Base-by-base conservation (phyloP, 2,329 filamentous ascomycete species). In the Laburnicola sp. region DNA sequence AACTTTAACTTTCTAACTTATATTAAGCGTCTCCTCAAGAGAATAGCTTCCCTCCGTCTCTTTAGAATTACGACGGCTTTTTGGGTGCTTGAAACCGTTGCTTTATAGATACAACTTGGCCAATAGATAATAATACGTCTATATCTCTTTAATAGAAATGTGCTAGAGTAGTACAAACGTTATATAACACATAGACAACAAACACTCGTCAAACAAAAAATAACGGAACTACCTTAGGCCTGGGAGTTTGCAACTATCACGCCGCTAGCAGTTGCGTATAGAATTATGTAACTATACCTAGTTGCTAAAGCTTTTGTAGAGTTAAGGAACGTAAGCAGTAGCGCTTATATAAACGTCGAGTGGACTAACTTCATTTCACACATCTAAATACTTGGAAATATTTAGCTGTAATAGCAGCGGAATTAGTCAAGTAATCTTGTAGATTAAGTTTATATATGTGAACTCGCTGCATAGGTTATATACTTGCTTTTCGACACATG, bases 311-410 rank as follows among this genome's bases (percentile, higher is more conserved):
- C 57, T 3, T 59, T 63, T 42, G 53, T 55, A 2, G 60, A 60
- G 39, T 31, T 63, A 45, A 56, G 58, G 25, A 49, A 57, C 23
- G 36, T 51, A 6, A 54, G 40, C 22, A 53, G 45, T 2, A 54
- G 46, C 28, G 62, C 59, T 1, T 64, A 58, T 41, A 38, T 58
- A 1, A 62, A 59, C 36, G 57, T 63, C 22, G 58, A 62, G 34
- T 62, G 58, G 58, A 59, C 57, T 0, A 25, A 60, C 3, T 63
- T 63, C 23, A 47, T 64, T 38, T 60, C 57, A 2, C 49, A 57
- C 45, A 45, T 54, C 5, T 54, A 28, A 51, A 21, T 16, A 30
- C 28, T 16, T 16, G 16, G 16, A 16, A 16, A 16, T 16, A 16
- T 16, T 16, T 16, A 16, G 16, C 16, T 16, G 16, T 16, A 16